phyloP scores from a whole-genome alignment of 2,329 filamentous ascomycete genomes.

The Plenodomus biglobosus region DNA sequence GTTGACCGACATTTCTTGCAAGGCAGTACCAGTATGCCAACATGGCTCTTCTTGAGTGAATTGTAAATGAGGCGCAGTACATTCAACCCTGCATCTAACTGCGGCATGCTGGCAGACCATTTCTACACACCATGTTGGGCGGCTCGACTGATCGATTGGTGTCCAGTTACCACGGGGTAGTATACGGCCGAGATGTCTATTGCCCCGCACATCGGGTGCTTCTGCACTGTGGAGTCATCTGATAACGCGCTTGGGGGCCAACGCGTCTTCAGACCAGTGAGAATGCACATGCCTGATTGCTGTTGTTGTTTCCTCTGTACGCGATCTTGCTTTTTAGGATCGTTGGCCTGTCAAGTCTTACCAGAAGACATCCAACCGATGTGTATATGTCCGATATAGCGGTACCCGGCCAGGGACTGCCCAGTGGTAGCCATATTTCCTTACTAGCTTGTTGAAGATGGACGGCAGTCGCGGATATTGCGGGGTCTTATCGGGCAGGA shows the following conservation, averaged over 20 bases:
- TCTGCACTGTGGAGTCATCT: constrained; percentile 5
- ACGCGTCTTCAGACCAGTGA: neutral
- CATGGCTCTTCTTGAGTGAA: neutral
- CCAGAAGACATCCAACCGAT: too few relatives aligned
- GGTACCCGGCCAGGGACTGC: too few relatives aligned
- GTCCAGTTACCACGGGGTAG: too few relatives aligned
- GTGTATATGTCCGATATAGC: too few relatives aligned
- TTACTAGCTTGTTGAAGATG: too few relatives aligned
- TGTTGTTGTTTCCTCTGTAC: neutral
- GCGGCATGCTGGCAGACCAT: neutral
- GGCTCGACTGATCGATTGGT: neutral
- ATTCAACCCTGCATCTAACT: neutral
- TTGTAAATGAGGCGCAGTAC: neutral
- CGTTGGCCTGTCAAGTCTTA: too few relatives aligned
- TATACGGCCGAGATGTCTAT: too few relatives aligned
- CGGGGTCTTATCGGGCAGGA: neutral
- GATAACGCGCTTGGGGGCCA: constrained; percentile 4
- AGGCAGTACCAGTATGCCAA: neutral
- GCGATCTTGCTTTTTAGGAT: neutral
- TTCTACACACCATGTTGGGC: neutral
- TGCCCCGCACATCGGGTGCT: neutral
- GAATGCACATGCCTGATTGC: neutral
- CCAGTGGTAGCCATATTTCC: neutral
- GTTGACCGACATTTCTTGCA: neutral
- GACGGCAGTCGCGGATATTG: neutral